Base-by-base conservation (phyloP, 2,329 filamentous ascomycete species). In the Endoconidiophora polonica region DNA sequence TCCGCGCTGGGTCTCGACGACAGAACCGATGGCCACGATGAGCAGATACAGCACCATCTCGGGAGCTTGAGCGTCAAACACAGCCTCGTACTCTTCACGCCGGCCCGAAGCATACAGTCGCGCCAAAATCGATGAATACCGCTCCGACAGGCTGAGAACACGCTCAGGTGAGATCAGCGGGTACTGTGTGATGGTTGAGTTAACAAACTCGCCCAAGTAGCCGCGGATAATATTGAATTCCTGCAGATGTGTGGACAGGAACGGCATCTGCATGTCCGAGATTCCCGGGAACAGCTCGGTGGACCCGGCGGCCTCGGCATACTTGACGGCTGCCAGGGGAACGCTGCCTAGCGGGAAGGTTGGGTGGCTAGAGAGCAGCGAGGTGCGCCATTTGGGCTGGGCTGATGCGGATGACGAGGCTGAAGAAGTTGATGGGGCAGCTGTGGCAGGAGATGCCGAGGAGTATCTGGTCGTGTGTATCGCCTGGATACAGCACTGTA, bases 131-230 rank as follows among this genome's bases (percentile, higher is more conserved):
- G 23, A 14, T 5, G 40, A 42, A 14, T 44, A 49, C 5, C 40
- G 23, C 26, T 49, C 47, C 10, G 48, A 50, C 12, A 50, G 23
- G n/a, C 43, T 23, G 7, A 50, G 39, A 9, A 45, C 44, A 5
- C 46, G 37, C 16, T 50, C 43, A 7, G 48, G 43, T 2, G 48
- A 50, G 12, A 50, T 18, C 14, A 50, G 20, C 6, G 49, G 49
- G 33, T 50, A 50, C n/a, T 24, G 42, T 14, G 37, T 10, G 5
- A 50, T 9, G 18, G n/a, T 46, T 22, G 24, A 43, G 12, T 24
- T 46, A 9, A 50, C 43, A 42, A 50, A 46, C 20, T 50, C 49
- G 33, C 43, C 43, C 37, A 50, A 42, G 29, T 50, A 50, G 5
- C 49, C 49, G 14, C 23, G 14, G 22, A 50, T 29, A n/a, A 50